These are phyloP conservation scores for Psilocybe mexicana DNA, from an alignment of 1,284 basidiomycete species.

Conservation along the genomic window DNA sequence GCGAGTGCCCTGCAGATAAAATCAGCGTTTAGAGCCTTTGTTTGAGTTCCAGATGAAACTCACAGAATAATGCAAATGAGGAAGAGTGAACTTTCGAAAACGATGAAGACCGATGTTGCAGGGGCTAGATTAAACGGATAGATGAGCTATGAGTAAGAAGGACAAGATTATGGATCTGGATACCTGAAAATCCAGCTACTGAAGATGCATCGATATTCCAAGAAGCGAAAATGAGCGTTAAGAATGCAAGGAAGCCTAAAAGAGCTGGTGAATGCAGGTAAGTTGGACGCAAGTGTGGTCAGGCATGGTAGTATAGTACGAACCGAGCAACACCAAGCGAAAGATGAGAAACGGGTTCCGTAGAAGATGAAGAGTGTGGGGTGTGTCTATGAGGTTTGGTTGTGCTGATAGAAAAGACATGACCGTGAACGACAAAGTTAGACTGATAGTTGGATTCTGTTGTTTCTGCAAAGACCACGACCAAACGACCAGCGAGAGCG, in stretches of 20 bases:
- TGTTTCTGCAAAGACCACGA: not conserved
- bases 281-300: not conserved
- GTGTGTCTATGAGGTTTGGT: conserved; percentile 7
- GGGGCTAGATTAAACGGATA: conserved; percentile 35
- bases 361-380: conserved; percentile 26
- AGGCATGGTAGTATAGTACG: conserved; percentile 23
- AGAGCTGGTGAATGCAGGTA: conserved; percentile 40
- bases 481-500: conserved; percentile 15
- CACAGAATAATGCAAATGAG: conserved; percentile 50
- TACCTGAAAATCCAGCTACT: conserved; percentile 37
- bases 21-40: not conserved
- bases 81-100: conserved; percentile 49
- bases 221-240: conserved; percentile 54
- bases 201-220: conserved; percentile 53
- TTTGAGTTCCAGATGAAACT: conserved; percentile 25
- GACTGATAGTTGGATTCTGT: conserved; percentile 1
- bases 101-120: conserved; percentile 49
- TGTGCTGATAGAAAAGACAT: conserved; percentile 16
- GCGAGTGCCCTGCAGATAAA: conserved; percentile 36
- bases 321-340: conserved; percentile 59
- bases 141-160: conserved; percentile 1
- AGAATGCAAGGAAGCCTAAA: conserved; percentile 49
- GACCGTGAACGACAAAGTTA: conserved; percentile 13
- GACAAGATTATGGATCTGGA: conserved; percentile 18
- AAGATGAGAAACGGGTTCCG: conserved; percentile 49